Evolutionary conservation across 75 land plant species (phyloP).

Genomic region (Isoetes taiwanensis): DNA sequence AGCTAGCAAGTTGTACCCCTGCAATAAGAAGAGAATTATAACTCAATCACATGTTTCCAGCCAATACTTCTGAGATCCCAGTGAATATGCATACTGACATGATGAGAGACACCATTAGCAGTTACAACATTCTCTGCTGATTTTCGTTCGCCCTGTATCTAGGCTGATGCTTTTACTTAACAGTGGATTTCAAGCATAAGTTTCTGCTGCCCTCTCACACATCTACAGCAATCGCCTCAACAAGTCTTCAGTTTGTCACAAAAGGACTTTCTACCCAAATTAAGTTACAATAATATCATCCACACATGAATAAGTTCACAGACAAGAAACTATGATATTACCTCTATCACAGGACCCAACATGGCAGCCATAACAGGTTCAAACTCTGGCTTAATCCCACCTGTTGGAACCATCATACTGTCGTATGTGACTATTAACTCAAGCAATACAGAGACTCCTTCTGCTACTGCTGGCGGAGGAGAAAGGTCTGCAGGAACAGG

Average conservation of each 20-base stretch:
- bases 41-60: not conserved
- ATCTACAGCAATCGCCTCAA: constrained; percentile 33
- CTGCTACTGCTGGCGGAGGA: constrained; percentile 85
- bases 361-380: constrained; percentile 77
- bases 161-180: constrained; percentile 37
- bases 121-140: no score
- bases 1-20: constrained; percentile 15
- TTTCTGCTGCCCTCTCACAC: constrained; percentile 90
- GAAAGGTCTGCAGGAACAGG: constrained; percentile 86
- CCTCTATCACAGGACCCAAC: constrained; percentile 83
- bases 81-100: not conserved
- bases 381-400: constrained; percentile 68
- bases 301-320: no score
- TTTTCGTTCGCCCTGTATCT: constrained; percentile 37
- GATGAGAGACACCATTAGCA: constrained; percentile 1
- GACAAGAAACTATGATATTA: constrained; percentile 4
- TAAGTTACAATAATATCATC: not conserved
- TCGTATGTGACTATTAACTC: constrained; percentile 74
- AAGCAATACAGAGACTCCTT: constrained; percentile 62
- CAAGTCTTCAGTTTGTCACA: not conserved
- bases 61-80: not conserved
- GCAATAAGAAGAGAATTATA: not conserved
- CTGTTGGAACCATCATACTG: constrained; percentile 84
- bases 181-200: constrained; percentile 71
- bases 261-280: not conserved